Conservation (phyloP, 768 basidiomycete species). For the Amanita thiersii region DNA sequence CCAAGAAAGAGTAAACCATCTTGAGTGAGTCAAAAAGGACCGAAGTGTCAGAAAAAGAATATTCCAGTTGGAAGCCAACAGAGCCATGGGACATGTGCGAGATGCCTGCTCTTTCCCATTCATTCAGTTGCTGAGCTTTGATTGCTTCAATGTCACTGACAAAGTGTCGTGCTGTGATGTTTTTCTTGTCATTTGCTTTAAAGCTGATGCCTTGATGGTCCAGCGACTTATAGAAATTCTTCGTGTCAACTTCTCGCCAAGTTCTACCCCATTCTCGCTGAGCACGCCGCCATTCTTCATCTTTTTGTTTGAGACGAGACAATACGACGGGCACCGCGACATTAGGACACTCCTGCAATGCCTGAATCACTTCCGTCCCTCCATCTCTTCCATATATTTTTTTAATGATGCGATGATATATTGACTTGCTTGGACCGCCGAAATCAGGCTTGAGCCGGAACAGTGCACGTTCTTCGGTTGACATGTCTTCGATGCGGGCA, state of each 20-base stretch:
- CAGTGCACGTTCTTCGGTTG: constrained; percentile 69
- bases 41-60: constrained; percentile 64
- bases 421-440: constrained; percentile 78
- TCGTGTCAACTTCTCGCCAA: constrained; percentile 94
- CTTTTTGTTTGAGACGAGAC: constrained; percentile 80
- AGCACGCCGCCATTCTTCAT: constrained; percentile 94
- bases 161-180: constrained; percentile 77
- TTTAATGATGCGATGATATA: constrained; percentile 91
- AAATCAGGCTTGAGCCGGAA: constrained; percentile 84
- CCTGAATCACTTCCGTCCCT: constrained; percentile 68
- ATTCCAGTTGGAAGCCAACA: constrained; percentile 70
- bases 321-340: constrained; percentile 91
- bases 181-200: constrained; percentile 95
- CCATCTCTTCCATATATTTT: constrained; percentile 86
- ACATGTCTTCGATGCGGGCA: constrained; percentile 81
- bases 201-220: constrained; percentile 94
- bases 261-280: constrained; percentile 95
- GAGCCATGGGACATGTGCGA: constrained; percentile 36
- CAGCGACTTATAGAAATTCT: constrained; percentile 96
- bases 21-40: constrained; percentile 87
- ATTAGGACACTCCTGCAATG: constrained; percentile 86
- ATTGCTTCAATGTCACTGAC: constrained; percentile 70
- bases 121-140: constrained; percentile 48
- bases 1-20: constrained; percentile 86
- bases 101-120: constrained; percentile 24